These are phyloP conservation scores for Stemphylium lycopersici DNA, from an alignment of 2,329 filamentous ascomycete genomes.

Conservation along the genomic window DNA sequence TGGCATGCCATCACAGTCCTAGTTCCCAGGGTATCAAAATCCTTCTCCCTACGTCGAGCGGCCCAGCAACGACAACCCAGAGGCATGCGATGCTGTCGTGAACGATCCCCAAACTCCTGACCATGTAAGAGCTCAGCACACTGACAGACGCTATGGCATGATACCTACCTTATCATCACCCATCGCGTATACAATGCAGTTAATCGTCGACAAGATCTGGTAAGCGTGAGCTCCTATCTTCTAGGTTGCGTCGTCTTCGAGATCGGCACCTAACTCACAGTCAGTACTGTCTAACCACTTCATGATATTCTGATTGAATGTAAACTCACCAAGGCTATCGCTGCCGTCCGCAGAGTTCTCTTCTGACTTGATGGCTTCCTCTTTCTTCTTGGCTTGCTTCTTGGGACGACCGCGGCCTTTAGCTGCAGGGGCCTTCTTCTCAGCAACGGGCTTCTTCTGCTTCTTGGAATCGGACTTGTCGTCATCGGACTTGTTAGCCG, in stretches of 20 bases:
- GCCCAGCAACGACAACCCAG: not conserved
- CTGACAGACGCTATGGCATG: not conserved
- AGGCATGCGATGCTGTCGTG: not conserved
- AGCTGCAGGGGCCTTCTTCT: not conserved
- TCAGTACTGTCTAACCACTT: slow-evolving; percentile 21
- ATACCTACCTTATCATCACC: not conserved
- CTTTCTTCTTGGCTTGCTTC: slow-evolving; percentile 31
- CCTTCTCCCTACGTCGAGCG: not conserved
- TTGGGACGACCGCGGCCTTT: slow-evolving; percentile 14
- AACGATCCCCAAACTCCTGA: not conserved
- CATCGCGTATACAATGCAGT: not conserved
- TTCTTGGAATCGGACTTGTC: slow-evolving; percentile 2
- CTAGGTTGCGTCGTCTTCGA: slow-evolving; percentile 7
- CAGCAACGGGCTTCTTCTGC: slow-evolving; percentile 1
- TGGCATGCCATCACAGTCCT: not conserved
- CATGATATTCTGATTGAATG: slow-evolving; percentile 7
- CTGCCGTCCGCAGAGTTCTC: slow-evolving; percentile 20
- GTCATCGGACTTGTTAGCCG: slow-evolving; percentile 11
- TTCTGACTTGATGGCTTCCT: not conserved
- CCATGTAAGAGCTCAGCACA: not conserved
- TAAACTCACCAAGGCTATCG: slow-evolving; percentile 27
- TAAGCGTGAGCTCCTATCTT: not conserved
- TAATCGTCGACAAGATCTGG: not conserved
- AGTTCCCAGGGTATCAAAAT: not conserved
- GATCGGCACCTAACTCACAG: slow-evolving; percentile 7